phyloP scores from a whole-genome alignment of 768 basidiomycete species.

The Suillus subluteus region DNA sequence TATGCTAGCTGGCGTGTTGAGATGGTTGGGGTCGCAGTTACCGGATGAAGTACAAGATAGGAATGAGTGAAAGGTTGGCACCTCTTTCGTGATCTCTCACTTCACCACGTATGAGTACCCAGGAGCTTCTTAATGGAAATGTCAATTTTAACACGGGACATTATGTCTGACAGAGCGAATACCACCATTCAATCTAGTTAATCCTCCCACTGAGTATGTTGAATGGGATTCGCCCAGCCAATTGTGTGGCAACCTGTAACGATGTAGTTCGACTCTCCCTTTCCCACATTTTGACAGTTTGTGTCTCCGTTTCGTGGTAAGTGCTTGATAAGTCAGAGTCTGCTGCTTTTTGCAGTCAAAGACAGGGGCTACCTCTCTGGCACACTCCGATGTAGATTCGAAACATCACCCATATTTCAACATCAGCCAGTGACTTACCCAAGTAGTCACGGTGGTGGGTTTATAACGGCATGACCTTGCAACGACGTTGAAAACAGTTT shows the following conservation, averaged over 20 bases:
- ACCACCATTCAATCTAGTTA: background rate
- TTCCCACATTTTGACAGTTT: background rate
- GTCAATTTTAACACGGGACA: background rate
- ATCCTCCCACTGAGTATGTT: background rate
- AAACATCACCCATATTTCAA: too few relatives aligned
- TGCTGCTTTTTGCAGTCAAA: too few relatives aligned
- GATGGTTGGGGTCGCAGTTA: slow-evolving; percentile 27
- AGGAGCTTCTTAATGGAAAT: background rate
- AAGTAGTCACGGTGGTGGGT: too few relatives aligned
- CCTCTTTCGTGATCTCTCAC: background rate
- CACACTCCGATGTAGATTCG: too few relatives aligned
- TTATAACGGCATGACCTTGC: too few relatives aligned
- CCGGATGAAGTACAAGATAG: slow-evolving; percentile 39
- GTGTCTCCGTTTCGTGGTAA: background rate
- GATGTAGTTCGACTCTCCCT: background rate
- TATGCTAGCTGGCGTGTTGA: slow-evolving; percentile 26
- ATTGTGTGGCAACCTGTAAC: background rate
- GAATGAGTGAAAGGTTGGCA: slow-evolving; percentile 15
- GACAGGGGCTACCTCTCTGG: too few relatives aligned
- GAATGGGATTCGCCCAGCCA: background rate
- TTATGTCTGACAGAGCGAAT: background rate
- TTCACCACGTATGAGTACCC: background rate
- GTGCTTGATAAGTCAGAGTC: background rate
- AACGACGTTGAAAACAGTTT: too few relatives aligned
- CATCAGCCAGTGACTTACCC: too few relatives aligned